Evolutionary conservation across 2,329 filamentous ascomycete species (phyloP).

Genomic region (Zymoseptoria ardabiliae): DNA sequence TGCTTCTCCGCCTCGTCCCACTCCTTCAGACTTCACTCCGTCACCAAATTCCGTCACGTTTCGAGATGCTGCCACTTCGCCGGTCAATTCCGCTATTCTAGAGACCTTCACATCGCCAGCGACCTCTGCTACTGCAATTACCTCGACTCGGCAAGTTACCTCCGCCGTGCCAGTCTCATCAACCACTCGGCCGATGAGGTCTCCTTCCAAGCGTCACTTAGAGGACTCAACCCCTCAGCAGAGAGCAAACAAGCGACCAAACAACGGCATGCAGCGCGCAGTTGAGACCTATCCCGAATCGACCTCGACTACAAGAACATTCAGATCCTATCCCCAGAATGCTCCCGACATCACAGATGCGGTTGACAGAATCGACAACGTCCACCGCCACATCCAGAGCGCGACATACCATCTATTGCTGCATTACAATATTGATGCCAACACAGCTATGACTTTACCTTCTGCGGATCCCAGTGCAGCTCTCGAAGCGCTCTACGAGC

Average conservation of each 20-base stretch:
- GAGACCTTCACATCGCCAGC: too few relatives aligned
- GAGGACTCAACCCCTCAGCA: background rate
- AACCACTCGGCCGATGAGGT: too few relatives aligned
- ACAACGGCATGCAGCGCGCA: background rate
- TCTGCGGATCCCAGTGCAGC: background rate
- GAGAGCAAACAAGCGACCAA: background rate
- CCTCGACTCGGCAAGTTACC: too few relatives aligned
- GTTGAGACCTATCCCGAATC: background rate
- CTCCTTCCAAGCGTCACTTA: background rate
- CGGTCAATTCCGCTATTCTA: too few relatives aligned
- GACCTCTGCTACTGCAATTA: too few relatives aligned
- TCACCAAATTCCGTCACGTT: too few relatives aligned
- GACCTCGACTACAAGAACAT: background rate
- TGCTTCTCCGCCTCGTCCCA: too few relatives aligned
- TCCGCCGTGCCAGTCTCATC: too few relatives aligned
- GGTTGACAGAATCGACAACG: background rate
- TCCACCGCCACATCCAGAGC: background rate
- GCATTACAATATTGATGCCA: background rate
- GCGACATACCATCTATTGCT: background rate
- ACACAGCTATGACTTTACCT: background rate
- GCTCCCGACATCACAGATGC: background rate
- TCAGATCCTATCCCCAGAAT: background rate
- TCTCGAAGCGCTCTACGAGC: background rate
- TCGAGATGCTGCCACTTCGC: too few relatives aligned
- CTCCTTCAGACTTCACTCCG: too few relatives aligned